phyloP scores from a whole-genome alignment of 73 alveolate species.

The Breviolum minutum region DNA sequence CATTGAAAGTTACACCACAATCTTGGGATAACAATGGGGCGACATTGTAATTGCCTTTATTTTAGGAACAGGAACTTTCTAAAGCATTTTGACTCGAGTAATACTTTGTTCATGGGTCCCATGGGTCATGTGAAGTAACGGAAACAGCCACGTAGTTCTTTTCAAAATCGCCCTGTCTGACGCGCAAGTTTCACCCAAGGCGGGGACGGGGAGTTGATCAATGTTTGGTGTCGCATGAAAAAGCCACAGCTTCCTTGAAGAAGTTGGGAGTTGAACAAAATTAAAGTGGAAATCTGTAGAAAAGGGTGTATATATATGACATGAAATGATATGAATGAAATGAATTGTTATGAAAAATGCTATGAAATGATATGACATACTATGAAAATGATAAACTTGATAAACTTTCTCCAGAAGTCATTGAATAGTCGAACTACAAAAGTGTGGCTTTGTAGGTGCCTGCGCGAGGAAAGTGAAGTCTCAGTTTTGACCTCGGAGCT shows the following conservation, averaged over 20 bases:
- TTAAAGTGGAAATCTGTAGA: background rate
- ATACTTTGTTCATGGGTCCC: no score
- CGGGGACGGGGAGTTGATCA: background rate
- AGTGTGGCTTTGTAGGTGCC: background rate
- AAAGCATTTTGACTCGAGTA: background rate
- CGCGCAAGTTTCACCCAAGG: slow-evolving; percentile 50
- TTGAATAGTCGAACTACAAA: no score
- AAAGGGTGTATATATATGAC: background rate
- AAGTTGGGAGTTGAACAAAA: background rate
- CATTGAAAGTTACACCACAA: background rate
- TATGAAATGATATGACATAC: background rate
- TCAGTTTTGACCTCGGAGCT: background rate
- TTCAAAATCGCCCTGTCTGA: no score
- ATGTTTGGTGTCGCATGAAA: background rate
- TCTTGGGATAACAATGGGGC: background rate
- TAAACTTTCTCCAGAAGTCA: no score
- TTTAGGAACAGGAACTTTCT: background rate
- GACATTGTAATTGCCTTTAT: background rate
- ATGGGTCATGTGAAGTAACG: no score
- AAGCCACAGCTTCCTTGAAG: background rate
- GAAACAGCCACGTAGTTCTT: slow-evolving; percentile 18
- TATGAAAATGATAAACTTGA: no score
- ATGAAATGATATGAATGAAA: background rate
- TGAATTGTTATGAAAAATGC: background rate
- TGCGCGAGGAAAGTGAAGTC: slow-evolving; percentile 7